phyloP scores from a whole-genome alignment of 495 filamentous ascomycete species.

The Saxophila tyrrhenica region DNA sequence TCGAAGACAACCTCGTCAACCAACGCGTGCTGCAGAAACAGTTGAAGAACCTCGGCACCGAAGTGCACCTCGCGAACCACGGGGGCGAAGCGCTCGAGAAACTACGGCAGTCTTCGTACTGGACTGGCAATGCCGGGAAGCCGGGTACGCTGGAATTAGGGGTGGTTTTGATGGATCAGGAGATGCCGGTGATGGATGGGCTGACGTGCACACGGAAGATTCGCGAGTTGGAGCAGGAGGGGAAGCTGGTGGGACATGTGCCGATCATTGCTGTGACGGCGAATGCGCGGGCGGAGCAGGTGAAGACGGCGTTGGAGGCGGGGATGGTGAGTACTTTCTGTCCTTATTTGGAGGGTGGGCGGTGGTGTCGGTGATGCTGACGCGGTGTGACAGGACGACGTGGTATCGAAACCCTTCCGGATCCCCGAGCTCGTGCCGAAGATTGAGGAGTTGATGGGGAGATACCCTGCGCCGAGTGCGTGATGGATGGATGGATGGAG shows the following conservation, averaged over 20 bases:
- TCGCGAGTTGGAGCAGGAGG: conserved; percentile 45
- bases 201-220: conserved; percentile 56
- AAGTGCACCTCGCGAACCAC: conserved; percentile 58
- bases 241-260: conserved; percentile 43
- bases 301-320: conserved; percentile 49
- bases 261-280: conserved; percentile 71
- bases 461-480: conserved; percentile 12
- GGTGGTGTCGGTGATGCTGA: not conserved
- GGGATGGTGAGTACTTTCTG: conserved; percentile 48
- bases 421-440: conserved; percentile 60
- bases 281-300: conserved; percentile 59
- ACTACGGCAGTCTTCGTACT: conserved; percentile 30
- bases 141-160: conserved; percentile 38
- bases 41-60: conserved; percentile 50
- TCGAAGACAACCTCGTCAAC: conserved; percentile 76
- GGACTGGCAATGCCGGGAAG: conserved; percentile 16
- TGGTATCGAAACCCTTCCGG: conserved; percentile 71
- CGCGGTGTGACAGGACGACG: conserved; percentile 49
- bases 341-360: not conserved
- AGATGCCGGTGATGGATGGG: conserved; percentile 80
- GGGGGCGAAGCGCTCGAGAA: conserved; percentile 61
- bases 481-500: not conserved
- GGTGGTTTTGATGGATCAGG: conserved; percentile 70
- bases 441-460: conserved; percentile 36
- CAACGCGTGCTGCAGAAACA: conserved; percentile 56